Conservation (phyloP, 208 protist genomes). For the Wallacemonas sp. region DNA sequence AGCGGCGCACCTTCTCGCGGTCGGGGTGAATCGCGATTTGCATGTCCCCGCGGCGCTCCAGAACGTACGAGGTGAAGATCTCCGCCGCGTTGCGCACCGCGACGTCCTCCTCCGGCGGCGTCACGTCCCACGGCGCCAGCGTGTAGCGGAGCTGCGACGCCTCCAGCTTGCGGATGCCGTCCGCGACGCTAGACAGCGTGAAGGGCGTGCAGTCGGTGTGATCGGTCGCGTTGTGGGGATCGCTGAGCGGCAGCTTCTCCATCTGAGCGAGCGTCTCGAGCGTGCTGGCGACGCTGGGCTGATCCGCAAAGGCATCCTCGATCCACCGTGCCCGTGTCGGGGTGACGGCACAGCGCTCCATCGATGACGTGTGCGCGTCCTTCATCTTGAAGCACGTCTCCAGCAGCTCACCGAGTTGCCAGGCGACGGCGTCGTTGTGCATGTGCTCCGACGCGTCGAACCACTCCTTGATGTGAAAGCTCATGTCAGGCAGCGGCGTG, state of each 20-base stretch:
- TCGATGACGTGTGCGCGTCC: constrained; percentile 70
- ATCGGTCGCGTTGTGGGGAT: constrained; percentile 79
- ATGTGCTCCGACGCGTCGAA: constrained; percentile 91
- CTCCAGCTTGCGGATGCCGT: constrained; percentile 60
- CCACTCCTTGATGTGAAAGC: constrained; percentile 92
- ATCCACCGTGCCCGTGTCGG: constrained; percentile 83
- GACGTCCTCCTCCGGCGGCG: constrained; percentile 73
- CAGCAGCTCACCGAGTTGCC: constrained; percentile 90
- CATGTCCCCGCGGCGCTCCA: constrained; percentile 61
- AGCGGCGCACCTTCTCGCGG: constrained; percentile 55
- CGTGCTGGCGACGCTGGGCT: constrained; percentile 79
- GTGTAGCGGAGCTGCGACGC: constrained; percentile 70
- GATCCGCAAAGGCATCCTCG: constrained; percentile 90
- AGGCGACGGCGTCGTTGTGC: constrained; percentile 92
- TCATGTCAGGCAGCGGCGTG: constrained; percentile 83
- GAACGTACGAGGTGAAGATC: constrained; percentile 84
- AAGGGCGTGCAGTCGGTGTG: constrained; percentile 54
- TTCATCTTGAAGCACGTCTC: constrained; percentile 88
- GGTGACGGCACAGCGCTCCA: constrained; percentile 89
- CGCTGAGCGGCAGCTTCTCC: constrained; percentile 61
- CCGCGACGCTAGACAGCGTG: constrained; percentile 64
- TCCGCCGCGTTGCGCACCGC: constrained; percentile 70
- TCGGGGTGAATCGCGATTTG: constrained; percentile 64
- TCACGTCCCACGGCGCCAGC: constrained; percentile 81
- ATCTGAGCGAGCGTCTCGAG: constrained; percentile 74